Evolutionary conservation across 371 early-diverging fungal genomes (phyloP).

Genomic region (Actinomortierella ambigua): DNA sequence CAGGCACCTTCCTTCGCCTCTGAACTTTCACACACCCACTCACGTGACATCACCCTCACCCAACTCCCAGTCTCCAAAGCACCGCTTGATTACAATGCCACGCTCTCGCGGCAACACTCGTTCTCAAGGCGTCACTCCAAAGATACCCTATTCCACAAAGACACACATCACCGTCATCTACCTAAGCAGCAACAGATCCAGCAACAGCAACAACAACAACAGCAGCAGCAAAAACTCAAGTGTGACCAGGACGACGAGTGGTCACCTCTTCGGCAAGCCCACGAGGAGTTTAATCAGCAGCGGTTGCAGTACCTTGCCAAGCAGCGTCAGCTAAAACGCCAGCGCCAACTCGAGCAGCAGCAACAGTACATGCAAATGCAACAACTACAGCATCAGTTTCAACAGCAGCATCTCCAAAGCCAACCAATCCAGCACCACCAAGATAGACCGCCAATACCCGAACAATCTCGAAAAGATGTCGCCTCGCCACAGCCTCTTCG

Average conservation of each 20-base stretch:
- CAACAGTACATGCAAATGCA: constrained; percentile 1
- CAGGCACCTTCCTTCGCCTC: not conserved
- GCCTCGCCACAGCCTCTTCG: not conserved
- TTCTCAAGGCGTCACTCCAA: constrained; percentile 13
- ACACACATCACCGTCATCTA: constrained; percentile 11
- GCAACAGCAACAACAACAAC: not conserved
- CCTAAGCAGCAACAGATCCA: not conserved
- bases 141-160: constrained; percentile 37
- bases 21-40: not conserved
- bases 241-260: not conserved
- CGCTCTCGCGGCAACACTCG: constrained; percentile 7
- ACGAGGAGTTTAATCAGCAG: constrained; percentile 35
- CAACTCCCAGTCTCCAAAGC: not conserved
- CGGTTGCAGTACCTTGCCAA: constrained; percentile 14
- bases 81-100: constrained; percentile 1
- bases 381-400: not conserved
- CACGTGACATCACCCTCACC: not conserved
- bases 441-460: not conserved
- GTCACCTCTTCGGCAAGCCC: constrained; percentile 17
- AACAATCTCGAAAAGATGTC: not conserved
- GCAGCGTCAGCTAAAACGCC: constrained; percentile 11
- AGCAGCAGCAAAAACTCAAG: not conserved
- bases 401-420: constrained; percentile 1
- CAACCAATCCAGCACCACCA: not conserved
- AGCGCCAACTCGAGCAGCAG: constrained; percentile 19